Conservation (phyloP, 139 green algal genomes). For the Coelastrella sp. region DNA sequence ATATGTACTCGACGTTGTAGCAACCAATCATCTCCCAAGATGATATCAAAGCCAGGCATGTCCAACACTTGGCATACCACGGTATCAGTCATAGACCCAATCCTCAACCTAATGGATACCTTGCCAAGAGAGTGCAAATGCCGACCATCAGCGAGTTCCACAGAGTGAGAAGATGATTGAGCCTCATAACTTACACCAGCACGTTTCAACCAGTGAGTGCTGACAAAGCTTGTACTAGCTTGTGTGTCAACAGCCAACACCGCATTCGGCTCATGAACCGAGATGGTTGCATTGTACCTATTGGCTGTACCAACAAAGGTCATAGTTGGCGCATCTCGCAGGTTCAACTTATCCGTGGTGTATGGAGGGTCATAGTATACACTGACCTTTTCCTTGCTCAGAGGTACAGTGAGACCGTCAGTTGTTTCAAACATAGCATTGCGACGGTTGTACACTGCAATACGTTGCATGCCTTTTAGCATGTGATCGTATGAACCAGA, state of each 20-base stretch:
- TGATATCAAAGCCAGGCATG: conserved; percentile 19
- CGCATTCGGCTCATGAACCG: no score
- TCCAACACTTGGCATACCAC: not conserved
- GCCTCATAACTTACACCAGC: not conserved
- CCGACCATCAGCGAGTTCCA: not conserved
- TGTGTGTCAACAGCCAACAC: not conserved
- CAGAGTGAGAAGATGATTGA: not conserved
- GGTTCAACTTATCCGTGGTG: not conserved
- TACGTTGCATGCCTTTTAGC: not conserved
- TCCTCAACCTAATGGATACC: not conserved
- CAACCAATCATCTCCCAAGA: not conserved
- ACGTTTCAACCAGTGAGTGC: not conserved
- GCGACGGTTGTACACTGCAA: not conserved
- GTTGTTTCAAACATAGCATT: not conserved
- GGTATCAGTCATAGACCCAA: not conserved
- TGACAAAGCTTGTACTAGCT: not conserved
- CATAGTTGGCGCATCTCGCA: not conserved
- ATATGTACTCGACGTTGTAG: not conserved
- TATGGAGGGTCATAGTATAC: not conserved
- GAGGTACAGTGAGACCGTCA: not conserved
- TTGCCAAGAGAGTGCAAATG: not conserved
- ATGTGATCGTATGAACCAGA: not conserved
- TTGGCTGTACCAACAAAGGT: not conserved
- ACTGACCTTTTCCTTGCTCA: not conserved
- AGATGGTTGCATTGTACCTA: not conserved